Base-by-base conservation (phyloP, 805 yeast species). In the Zygotorulaspora danielsina region DNA sequence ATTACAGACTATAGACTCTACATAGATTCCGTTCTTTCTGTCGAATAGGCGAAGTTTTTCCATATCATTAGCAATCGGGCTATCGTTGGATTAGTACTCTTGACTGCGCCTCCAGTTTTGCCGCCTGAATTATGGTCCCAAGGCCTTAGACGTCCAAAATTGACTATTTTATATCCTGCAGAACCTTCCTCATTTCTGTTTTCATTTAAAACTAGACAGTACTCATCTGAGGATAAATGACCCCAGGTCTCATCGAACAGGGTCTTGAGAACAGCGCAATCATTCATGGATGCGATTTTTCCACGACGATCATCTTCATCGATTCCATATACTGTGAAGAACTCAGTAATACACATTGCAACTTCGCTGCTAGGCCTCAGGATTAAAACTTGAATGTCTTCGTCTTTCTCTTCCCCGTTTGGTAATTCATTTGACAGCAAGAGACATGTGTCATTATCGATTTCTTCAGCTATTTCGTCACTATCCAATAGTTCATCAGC, bases 371-470 rank as follows among this genome's bases (percentile, higher is more conserved):
- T 55, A 2, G 66, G 66, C 29, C 55, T 51, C 11, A 57, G 31
- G 2, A 61, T 50, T 9, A 55, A 42, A 12, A 57, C 28, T 32
- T 53, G 53, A 9, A 54, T 51, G 25, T 24, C 20, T n/a, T 27
- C 31, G 12, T 40, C 44, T 10, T 35, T 17, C 9, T 17, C 24
- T 18, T 20, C 25, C 12, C 22, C 15, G 27, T 22, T 38, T 12
- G 33, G 43, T 19, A 28, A 27, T 15, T 27, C 39, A 41, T 60
- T 60, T n/a, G 59, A 51, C 22, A 61, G 45, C 30, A 61, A 36
- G 2, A 61, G 62, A 41, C 65, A 61, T 1, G 64, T 61, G 39
- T 61, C 66, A 38, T 61, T 61, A 40, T 61, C 66, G 24, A 61
- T 58, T 37, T 59, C 63, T 18, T 50, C 46, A 28, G 50, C 42